These are phyloP conservation scores for Fusarium algeriense DNA, from an alignment of 2,329 filamentous ascomycete species.

Conservation along the genomic window DNA sequence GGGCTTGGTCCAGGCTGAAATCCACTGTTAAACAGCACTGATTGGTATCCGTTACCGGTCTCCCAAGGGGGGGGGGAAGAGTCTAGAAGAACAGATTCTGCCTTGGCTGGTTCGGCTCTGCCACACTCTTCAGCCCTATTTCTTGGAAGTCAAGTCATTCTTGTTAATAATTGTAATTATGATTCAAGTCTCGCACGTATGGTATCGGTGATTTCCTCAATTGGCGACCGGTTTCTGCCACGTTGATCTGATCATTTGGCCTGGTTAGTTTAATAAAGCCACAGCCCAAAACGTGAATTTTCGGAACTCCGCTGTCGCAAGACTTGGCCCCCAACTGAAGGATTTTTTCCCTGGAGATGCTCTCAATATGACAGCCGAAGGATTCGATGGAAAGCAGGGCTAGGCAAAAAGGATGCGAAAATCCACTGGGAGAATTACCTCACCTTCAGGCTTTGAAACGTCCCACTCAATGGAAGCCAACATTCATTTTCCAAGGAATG, in stretches of 20 bases:
- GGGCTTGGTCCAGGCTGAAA: not conserved
- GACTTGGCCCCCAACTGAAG: not conserved
- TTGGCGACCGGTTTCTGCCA: not conserved
- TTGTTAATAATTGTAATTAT: not conserved
- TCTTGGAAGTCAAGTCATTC: not conserved
- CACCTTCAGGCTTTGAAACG: not conserved
- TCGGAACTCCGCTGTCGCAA: not conserved
- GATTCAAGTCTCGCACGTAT: not conserved
- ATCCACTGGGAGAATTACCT: not conserved
- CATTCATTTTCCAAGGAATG: not conserved
- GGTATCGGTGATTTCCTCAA: not conserved
- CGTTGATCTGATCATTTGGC: not conserved
- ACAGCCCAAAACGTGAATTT: not conserved
- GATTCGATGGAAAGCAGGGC: not conserved
- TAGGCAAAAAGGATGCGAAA: not conserved
- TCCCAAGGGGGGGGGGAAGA: not conserved
- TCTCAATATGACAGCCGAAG: not conserved
- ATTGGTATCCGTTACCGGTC: not conserved
- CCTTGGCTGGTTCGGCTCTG: not conserved
- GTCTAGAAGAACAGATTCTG: not conserved
- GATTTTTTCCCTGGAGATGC: not conserved
- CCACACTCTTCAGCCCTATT: conserved; percentile 3
- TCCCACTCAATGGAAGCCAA: not conserved
- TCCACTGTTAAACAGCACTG: not conserved
- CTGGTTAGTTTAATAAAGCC: not conserved